Percentiles rank a stretch among this genome's conserved stretches.
These are phyloP conservation scores for Colletotrichum sojae DNA, from an alignment of 2,329 filamentous ascomycete species.

Conservation along the genomic window DNA sequence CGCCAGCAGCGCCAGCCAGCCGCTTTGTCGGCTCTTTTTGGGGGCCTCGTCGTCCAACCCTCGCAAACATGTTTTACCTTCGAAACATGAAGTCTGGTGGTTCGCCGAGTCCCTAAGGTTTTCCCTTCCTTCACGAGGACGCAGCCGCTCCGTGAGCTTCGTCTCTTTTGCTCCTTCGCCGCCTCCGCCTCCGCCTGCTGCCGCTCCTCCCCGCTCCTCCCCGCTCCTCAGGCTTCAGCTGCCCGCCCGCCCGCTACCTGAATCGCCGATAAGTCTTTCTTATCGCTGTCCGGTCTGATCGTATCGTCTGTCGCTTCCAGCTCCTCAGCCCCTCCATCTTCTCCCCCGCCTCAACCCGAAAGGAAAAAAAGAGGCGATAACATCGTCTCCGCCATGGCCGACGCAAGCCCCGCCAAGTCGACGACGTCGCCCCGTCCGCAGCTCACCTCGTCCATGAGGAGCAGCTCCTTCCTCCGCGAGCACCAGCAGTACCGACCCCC, in stretches of 20 bases:
- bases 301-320: constrained; percentile 4
- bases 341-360: not conserved
- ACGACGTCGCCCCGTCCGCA: constrained; percentile 59
- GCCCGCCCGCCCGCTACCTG: not conserved
- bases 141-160: constrained; percentile 11
- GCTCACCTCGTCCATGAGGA: constrained; percentile 66
- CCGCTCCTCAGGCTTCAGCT: not conserved
- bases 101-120: constrained; percentile 28
- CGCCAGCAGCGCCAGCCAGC: constrained; percentile 12
- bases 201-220: not conserved
- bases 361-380: not conserved
- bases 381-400: constrained; percentile 47
- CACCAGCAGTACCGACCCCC: constrained; percentile 75
- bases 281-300: constrained; percentile 10
- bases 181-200: not conserved
- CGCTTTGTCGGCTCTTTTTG: constrained; percentile 1
- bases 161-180: not conserved
- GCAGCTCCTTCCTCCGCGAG: constrained; percentile 73
- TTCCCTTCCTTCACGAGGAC: constrained; percentile 23
- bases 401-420: constrained; percentile 48
- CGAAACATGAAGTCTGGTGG: constrained; percentile 33
- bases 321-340: constrained; percentile 14
- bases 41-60: constrained; percentile 24
- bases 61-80: constrained; percentile 31
- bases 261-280: constrained; percentile 22